These are phyloP conservation scores for Gentiana macrophylla DNA, from an alignment of 257 asterid genomes.

Conservation along the genomic window DNA sequence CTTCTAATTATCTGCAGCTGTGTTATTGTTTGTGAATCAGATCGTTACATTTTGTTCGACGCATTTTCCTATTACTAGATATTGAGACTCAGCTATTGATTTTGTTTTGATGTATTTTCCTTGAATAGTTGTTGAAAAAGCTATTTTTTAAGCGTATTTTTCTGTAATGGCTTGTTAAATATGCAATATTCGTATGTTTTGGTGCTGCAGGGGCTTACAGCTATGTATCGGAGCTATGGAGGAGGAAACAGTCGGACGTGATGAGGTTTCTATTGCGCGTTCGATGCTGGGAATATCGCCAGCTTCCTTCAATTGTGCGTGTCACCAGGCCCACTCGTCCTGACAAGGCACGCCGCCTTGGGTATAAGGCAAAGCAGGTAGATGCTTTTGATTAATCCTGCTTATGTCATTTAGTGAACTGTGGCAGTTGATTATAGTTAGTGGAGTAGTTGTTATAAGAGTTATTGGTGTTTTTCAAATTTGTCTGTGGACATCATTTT, in stretches of 20 bases:
- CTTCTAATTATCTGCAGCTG: neutral
- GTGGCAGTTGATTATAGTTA: no score
- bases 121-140: neutral
- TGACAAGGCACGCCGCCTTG: slow-evolving; percentile 20
- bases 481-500: no score
- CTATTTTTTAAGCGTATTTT: neutral
- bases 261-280: slow-evolving; percentile 20
- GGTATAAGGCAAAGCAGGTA: slow-evolving; percentile 20
- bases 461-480: no score
- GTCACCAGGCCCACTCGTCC: slow-evolving; percentile 16
- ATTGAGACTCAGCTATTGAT: neutral
- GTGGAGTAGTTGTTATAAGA: no score
- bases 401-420: no score
- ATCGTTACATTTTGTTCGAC: neutral
- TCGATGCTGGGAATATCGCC: slow-evolving; percentile 22
- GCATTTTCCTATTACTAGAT: neutral
- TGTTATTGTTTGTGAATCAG: neutral
- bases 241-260: slow-evolving; percentile 18
- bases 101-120: neutral
- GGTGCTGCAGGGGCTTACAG: slow-evolving; percentile 12
- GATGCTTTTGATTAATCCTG: neutral
- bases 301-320: slow-evolving; percentile 22
- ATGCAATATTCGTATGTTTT: neutral
- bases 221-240: slow-evolving; percentile 19
- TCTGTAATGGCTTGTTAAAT: neutral